Evolutionary conservation across 805 yeast genomes (phyloP), one percentile per base, ranked within the genome.

Genomic region (Barnettozyma sucrosica): DNA sequence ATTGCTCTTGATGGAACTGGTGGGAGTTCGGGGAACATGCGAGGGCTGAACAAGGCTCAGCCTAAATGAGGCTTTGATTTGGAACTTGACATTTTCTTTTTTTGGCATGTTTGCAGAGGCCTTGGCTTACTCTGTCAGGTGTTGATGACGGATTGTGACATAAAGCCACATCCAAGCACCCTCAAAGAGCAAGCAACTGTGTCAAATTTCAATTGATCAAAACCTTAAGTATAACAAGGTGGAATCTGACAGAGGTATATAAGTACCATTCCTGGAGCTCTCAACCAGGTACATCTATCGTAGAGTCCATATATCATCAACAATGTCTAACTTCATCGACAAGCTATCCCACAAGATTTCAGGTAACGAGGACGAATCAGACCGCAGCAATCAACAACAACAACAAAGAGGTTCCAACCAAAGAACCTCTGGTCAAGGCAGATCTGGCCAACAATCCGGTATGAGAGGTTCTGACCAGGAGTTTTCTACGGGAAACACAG

Each of bases 271-370:
- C 7, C 9, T 28, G 16, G 32, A 3, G 32, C 32, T 5, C n/a
- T 28, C n/a, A 13, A 9, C 7, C 9, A 11, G n/a, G 7, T 14
- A 3, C 32, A 8, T 4, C 13, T 28, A 13, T 14, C 5, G 9
- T 13, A 4, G 16, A 28, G n/a, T 9, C 13, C 3, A 8, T 5
- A 34, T 18, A 20, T 34, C 13, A 18, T 34, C 23, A 10, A 16
- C 18, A 42, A 59, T 59, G 63, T 56, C 63, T 38, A 57, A 57
- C 56, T 55, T 59, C 46, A 58, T 59, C 30, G 62, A 59, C 51
- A 59, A 59, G 51, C 32, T 59, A 46, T 48, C 61, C 39, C 48
- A 53, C 57, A 59, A 59, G 48, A 47, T 59, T 23, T 47, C 47
- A 21, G 58, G 61, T 24, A 43, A 44, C 47, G 47, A 56, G 10